phyloP scores from a whole-genome alignment of 192 early-diverging fungal genomes.

The Dissophora globulifera region DNA sequence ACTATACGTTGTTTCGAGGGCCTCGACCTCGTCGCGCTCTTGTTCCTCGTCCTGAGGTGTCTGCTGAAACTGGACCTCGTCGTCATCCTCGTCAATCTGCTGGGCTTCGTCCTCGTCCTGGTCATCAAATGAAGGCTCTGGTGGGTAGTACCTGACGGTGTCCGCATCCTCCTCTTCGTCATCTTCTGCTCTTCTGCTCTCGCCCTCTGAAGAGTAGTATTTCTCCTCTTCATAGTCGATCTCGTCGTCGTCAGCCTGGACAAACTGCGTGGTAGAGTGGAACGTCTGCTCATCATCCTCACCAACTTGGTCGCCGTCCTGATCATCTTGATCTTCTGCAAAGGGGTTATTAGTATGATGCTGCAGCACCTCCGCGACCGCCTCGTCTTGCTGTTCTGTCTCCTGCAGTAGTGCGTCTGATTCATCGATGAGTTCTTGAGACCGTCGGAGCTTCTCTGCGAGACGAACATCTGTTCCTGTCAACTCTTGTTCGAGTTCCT shows the following conservation, averaged over 20 bases:
- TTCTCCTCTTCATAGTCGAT: constrained; percentile 11
- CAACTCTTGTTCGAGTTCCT: constrained; percentile 9
- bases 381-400: background rate
- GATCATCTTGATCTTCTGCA: constrained; percentile 8
- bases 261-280: constrained; percentile 27
- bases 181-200: too few relatives aligned
- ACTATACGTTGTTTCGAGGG: background rate
- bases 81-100: background rate
- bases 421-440: constrained; percentile 19
- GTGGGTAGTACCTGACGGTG: constrained; percentile 37
- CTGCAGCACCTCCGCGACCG: background rate
- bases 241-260: background rate
- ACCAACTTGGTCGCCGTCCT: background rate
- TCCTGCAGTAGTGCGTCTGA: constrained; percentile 15
- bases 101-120: background rate
- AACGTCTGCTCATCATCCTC: constrained; percentile 33
- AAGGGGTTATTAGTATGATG: background rate
- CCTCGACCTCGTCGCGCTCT: background rate
- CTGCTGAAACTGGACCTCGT: background rate
- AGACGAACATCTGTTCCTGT: constrained; percentile 5
- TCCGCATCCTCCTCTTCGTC: constrained; percentile 19
- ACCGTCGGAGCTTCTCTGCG: constrained; percentile 19
- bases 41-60: background rate
- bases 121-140: constrained; percentile 14
- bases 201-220: constrained; percentile 8